Percentiles rank a stretch among this genome's conserved stretches.
phyloP scores from a whole-genome alignment of 352 stramenopile genomes.

The Globisporangium abappressorium region DNA sequence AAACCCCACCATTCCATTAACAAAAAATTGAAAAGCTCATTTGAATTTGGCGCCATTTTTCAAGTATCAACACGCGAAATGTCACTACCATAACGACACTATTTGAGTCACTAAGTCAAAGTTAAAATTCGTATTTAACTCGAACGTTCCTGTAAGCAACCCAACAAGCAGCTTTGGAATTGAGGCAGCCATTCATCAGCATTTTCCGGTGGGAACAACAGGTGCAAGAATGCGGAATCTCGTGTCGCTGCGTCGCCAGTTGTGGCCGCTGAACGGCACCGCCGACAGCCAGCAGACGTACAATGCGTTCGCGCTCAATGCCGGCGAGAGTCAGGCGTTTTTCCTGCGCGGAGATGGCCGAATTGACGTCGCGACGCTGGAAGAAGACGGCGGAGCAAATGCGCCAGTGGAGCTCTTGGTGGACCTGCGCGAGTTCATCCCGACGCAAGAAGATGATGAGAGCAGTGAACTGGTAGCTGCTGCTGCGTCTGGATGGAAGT shows the following conservation, averaged over 20 bases:
- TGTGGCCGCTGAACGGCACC: conserved; percentile 33
- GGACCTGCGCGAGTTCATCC: conserved; percentile 28
- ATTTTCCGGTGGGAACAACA: neutral
- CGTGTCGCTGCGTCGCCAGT: conserved; percentile 42
- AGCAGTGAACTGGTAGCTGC: neutral
- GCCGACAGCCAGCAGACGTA: neutral
- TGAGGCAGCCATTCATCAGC: conserved; percentile 13
- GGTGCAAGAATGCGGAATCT: conserved; percentile 51
- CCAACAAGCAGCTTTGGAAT: neutral
- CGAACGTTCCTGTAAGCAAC: neutral
- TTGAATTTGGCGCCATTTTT: neutral
- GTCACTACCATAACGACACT: conserved; percentile 3
- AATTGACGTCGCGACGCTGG: conserved; percentile 30
- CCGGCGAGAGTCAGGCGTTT: conserved; percentile 32
- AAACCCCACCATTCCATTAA: neutral
- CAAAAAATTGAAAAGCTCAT: neutral
- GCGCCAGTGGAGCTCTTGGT: conserved; percentile 28
- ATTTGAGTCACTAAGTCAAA: neutral
- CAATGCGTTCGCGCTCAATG: conserved; percentile 32
- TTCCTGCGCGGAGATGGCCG: conserved; percentile 31
- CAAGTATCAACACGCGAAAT: neutral
- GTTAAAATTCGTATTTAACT: neutral
- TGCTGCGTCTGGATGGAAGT: conserved; percentile 33
- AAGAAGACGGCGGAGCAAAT: conserved; percentile 18
- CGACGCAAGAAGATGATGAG: conserved; percentile 6